A percentile compares a stretch with the other conserved stretches of the same genome.
Evolutionary conservation across 1,284 basidiomycete genomes (phyloP).

Genomic region (Tremellales sp.): DNA sequence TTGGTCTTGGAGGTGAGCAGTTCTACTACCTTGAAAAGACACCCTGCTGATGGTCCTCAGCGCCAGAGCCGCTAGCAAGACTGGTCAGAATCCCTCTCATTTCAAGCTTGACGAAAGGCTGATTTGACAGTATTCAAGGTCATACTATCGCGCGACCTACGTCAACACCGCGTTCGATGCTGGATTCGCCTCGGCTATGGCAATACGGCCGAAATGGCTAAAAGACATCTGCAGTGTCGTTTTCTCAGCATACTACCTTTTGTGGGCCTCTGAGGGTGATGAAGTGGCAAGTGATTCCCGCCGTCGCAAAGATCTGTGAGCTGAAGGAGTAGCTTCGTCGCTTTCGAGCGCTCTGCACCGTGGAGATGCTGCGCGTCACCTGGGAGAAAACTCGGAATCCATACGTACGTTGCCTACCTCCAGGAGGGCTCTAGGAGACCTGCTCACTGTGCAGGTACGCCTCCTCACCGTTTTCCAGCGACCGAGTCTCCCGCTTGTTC

Average conservation of each 20-base stretch:
- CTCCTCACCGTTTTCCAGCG: constrained; percentile 60
- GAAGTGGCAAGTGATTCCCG: constrained; percentile 64
- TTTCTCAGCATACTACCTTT: constrained; percentile 87
- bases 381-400: constrained; percentile 98
- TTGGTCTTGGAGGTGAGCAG: constrained; percentile 71
- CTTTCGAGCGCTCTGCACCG: constrained; percentile 85
- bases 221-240: constrained; percentile 78
- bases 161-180: constrained; percentile 91
- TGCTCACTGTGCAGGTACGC: constrained; percentile 58
- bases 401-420: constrained; percentile 56
- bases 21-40: background rate
- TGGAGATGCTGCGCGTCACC: constrained; percentile 89
- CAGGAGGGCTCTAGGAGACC: background rate
- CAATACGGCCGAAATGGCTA: constrained; percentile 87
- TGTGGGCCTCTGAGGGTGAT: constrained; percentile 88
- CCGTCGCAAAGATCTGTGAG: background rate
- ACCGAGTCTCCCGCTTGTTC: constrained; percentile 60
- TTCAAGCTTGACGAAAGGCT: background rate
- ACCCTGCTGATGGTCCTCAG: constrained; percentile 48
- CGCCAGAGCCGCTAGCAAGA: constrained; percentile 86
- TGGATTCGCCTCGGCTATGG: constrained; percentile 92
- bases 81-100: constrained; percentile 61
- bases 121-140: constrained; percentile 70
- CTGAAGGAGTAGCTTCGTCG: constrained; percentile 64
- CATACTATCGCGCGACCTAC: constrained; percentile 97